Conservation (phyloP, 2,329 filamentous ascomycete genomes). For the Diaporthe capsici region DNA sequence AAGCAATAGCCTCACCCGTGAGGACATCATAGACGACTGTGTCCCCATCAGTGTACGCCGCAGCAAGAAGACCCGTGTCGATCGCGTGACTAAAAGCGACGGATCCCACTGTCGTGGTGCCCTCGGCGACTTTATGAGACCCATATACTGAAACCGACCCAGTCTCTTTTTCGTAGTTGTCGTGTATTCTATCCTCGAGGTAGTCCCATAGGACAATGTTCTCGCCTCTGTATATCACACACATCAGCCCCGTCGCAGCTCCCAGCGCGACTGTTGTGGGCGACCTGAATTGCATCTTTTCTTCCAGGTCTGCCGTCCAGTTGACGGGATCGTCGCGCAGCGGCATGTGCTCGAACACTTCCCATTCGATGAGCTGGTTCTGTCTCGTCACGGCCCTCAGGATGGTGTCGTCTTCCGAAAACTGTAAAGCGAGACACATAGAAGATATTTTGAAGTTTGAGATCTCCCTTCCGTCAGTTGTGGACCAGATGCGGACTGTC, state of each 20-base stretch:
- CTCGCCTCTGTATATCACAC: constrained; percentile 47
- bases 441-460: too few relatives aligned
- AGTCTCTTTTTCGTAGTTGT: constrained; percentile 46
- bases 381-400: background rate
- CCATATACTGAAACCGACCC: constrained; percentile 40
- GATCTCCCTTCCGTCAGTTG: too few relatives aligned
- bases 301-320: constrained; percentile 41
- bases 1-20: constrained; percentile 35
- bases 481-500: too few relatives aligned
- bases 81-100: constrained; percentile 45
- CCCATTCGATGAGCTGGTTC: constrained; percentile 27
- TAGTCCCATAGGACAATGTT: constrained; percentile 47
- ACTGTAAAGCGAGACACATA: too few relatives aligned
- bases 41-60: constrained; percentile 49
- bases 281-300: constrained; percentile 38
- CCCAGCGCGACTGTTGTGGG: constrained; percentile 44
- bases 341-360: background rate
- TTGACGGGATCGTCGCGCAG: constrained; percentile 33
- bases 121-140: constrained; percentile 34
- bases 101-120: constrained; percentile 40
- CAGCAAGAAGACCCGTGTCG: constrained; percentile 45
- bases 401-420: too few relatives aligned
- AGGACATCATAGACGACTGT: constrained; percentile 46
- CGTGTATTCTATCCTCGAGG: constrained; percentile 42
- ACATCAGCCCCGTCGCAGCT: constrained; percentile 43